A percentile compares a stretch with the other conserved stretches of the same genome.
These are phyloP conservation scores for Cystobasidiaceae sp. DNA, from an alignment of 1,284 basidiomycete genomes.

Conservation along the genomic window DNA sequence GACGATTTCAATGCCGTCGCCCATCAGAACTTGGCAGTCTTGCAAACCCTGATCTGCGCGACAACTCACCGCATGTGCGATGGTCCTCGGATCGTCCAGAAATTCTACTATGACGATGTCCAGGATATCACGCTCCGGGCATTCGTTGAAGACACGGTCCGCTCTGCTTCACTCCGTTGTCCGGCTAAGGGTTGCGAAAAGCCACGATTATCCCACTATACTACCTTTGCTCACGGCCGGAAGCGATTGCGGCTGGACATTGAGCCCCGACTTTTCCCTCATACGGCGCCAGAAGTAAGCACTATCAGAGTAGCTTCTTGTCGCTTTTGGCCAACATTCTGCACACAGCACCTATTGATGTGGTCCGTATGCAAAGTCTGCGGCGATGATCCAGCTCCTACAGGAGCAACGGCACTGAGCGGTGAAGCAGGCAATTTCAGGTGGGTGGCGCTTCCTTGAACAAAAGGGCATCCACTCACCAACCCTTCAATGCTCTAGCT, in stretches of 20 bases:
- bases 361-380: slow-evolving; percentile 88
- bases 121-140: slow-evolving; percentile 81
- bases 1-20: slow-evolving; percentile 86
- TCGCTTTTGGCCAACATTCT: slow-evolving; percentile 48
- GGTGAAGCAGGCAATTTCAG: slow-evolving; percentile 60
- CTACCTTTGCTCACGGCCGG: slow-evolving; percentile 82
- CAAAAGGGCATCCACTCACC: slow-evolving; percentile 76
- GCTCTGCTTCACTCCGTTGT: slow-evolving; percentile 65
- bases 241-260: slow-evolving; percentile 51
- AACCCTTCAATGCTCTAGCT: slow-evolving; percentile 66
- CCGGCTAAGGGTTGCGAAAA: slow-evolving; percentile 76
- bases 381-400: slow-evolving; percentile 55
- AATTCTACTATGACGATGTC: slow-evolving; percentile 87
- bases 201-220: slow-evolving; percentile 75
- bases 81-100: slow-evolving; percentile 57
- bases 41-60: slow-evolving; percentile 68
- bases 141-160: slow-evolving; percentile 75
- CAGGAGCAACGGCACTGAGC: slow-evolving; percentile 13
- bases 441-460: slow-evolving; percentile 61
- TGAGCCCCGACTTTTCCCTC: slow-evolving; percentile 6
- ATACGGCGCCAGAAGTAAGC: neutral
- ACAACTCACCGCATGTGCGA: slow-evolving; percentile 52
- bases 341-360: slow-evolving; percentile 71
- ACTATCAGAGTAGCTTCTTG: neutral
- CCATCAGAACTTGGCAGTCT: slow-evolving; percentile 79